phyloP scores from a whole-genome alignment of 805 yeast genomes.

The Saccharomyces paradoxus region DNA sequence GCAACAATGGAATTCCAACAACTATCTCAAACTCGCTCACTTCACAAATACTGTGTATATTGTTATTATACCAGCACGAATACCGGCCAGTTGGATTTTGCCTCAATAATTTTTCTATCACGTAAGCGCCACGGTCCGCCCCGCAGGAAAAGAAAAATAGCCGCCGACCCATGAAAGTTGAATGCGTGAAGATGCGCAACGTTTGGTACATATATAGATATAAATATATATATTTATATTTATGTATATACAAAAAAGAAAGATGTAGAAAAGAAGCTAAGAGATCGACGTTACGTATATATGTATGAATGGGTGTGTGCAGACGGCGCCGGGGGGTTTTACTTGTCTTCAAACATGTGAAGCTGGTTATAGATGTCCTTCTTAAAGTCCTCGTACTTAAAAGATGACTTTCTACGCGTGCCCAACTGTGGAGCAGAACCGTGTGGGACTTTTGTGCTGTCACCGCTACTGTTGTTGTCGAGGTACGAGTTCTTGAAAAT shows the following conservation, averaged over 20 bases:
- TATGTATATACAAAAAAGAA: neutral
- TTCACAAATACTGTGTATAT: no score
- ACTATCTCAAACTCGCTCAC: no score
- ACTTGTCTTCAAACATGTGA: conserved; percentile 19
- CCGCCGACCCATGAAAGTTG: neutral
- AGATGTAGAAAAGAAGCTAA: neutral
- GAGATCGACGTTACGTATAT: neutral
- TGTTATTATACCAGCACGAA: no score
- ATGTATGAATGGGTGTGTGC: neutral
- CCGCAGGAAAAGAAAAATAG: neutral
- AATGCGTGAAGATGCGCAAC: neutral
- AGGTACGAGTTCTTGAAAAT: neutral
- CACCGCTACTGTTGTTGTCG: neutral
- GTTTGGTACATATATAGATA: neutral
- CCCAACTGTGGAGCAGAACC: neutral
- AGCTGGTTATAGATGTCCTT: conserved; percentile 21
- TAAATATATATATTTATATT: neutral
- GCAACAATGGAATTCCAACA: no score
- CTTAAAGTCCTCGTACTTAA: conserved; percentile 21
- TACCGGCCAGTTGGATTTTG: no score
- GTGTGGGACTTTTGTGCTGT: neutral
- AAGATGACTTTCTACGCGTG: conserved; percentile 19
- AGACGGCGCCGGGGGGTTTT: neutral
- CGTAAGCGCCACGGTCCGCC: no score
- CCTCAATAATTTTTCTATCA: no score